phyloP scores from a whole-genome alignment of 202 grass and related monocot species.

The Brachypodium distachyon region DNA sequence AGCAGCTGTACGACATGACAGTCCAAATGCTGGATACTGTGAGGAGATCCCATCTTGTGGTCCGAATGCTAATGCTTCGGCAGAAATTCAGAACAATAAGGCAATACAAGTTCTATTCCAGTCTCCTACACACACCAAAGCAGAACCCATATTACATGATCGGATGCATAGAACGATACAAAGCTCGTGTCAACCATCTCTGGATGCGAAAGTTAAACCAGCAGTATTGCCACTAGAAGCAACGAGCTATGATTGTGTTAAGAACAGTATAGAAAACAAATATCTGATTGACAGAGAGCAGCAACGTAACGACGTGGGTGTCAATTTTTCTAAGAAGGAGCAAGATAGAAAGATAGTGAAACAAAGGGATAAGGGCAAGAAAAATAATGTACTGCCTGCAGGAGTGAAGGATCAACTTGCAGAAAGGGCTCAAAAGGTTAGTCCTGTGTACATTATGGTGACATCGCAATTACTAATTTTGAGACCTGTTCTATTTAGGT shows the following conservation, averaged over 20 bases:
- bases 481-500: neutral
- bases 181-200: neutral
- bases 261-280: neutral
- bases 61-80: constrained; percentile 2
- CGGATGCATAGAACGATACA: neutral
- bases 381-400: constrained; percentile 33
- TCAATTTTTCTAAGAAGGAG: constrained; percentile 12
- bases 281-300: constrained; percentile 3
- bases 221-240: constrained; percentile 5
- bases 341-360: constrained; percentile 31
- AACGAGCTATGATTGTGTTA: neutral
- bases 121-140: neutral
- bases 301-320: neutral
- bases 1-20: neutral
- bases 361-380: constrained; percentile 42
- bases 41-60: neutral
- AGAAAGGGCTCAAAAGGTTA: constrained; percentile 56
- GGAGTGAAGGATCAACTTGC: constrained; percentile 31
- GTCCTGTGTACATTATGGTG: neutral
- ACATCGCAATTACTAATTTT: neutral
- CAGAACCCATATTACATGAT: neutral
- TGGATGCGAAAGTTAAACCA: neutral
- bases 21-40: neutral
- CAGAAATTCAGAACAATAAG: constrained; percentile 4
- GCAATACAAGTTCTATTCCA: neutral